Conservation (phyloP, 345 rosid species). For the Jatropha curcas region DNA sequence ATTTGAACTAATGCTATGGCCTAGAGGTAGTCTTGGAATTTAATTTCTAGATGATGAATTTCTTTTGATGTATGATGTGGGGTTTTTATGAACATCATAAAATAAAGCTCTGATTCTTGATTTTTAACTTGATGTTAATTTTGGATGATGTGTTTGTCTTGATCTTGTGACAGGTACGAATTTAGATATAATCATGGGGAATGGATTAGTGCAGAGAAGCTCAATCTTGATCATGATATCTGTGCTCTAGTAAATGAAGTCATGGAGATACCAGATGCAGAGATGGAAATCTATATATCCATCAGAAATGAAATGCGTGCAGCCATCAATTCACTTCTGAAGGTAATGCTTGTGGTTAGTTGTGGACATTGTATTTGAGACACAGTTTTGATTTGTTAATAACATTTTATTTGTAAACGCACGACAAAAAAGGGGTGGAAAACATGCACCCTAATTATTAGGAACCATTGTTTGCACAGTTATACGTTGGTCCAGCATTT, state of each 20-base stretch:
- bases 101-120: background rate
- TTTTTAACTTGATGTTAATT: conserved; percentile 2
- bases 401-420: background rate
- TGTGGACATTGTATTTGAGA: background rate
- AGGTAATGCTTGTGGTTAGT: conserved; percentile 47
- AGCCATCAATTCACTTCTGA: conserved; percentile 70
- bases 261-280: conserved; percentile 43
- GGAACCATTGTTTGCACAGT: background rate
- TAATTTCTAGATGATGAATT: background rate
- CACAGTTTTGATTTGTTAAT: background rate
- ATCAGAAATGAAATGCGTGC: conserved; percentile 72
- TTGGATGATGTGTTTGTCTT: conserved; percentile 10
- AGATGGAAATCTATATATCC: conserved; percentile 62
- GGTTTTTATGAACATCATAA: background rate
- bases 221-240: conserved; percentile 58
- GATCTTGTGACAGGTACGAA: conserved; percentile 62
- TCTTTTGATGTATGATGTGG: background rate
- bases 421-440: too few species aligned
- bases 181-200: conserved; percentile 62
- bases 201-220: conserved; percentile 75
- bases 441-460: background rate
- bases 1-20: background rate
- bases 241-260: conserved; percentile 48
- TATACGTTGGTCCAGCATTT: background rate
- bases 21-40: background rate